Conservation (phyloP, 2,329 filamentous ascomycete species). For the Fusarium nanum region DNA sequence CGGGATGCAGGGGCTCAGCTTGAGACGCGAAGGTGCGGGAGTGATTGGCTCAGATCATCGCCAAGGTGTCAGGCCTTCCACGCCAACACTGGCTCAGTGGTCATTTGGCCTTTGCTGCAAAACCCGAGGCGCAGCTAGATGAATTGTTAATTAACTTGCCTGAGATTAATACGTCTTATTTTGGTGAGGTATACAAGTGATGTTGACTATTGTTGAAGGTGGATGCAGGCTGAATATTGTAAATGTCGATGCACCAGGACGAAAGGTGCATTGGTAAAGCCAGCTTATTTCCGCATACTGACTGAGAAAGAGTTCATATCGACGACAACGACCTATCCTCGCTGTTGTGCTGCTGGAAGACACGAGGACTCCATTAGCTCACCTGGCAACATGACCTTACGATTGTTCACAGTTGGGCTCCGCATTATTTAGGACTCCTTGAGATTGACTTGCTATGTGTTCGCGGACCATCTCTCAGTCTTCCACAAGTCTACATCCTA, state of each 20-base stretch:
- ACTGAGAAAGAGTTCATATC: not conserved
- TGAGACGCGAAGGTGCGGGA: not conserved
- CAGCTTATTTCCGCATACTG: not conserved
- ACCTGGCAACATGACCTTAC: not conserved
- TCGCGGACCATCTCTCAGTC: not conserved
- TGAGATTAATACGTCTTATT: not conserved
- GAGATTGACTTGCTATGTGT: not conserved
- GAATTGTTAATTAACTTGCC: not conserved
- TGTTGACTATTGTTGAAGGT: not conserved
- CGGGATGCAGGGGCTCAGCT: slow-evolving; percentile 36
- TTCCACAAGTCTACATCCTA: not conserved
- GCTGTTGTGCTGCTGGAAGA: too few relatives aligned
- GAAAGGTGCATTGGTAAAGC: not conserved
- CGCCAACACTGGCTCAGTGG: slow-evolving; percentile 17
- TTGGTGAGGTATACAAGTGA: not conserved
- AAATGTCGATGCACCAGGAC: not conserved
- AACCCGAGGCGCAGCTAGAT: not conserved
- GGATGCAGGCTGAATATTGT: not conserved
- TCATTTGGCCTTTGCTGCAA: not conserved
- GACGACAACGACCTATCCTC: not conserved
- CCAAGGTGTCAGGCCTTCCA: slow-evolving; percentile 26
- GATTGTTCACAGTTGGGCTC: too few relatives aligned
- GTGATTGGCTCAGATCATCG: slow-evolving; percentile 25
- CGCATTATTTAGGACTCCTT: not conserved
- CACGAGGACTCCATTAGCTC: not conserved